phyloP scores from a whole-genome alignment of 2,329 filamentous ascomycete species.

The Lasiodiplodia sp. region DNA sequence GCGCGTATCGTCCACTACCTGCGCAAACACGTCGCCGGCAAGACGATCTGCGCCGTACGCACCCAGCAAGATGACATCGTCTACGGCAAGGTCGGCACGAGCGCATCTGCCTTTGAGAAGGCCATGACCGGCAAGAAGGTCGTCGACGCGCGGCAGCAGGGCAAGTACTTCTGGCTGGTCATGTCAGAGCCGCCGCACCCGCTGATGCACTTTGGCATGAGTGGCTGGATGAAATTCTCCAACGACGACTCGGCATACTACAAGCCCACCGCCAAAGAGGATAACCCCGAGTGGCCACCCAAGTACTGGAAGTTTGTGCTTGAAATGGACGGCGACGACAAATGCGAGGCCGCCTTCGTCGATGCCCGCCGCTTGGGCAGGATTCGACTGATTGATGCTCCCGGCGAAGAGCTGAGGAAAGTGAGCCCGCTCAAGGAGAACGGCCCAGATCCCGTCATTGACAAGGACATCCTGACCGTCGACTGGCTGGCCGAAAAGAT shows the following conservation, averaged over 20 bases:
- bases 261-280: constrained; percentile 65
- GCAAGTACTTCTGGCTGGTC: constrained; percentile 96
- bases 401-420: constrained; percentile 76
- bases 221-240: constrained; percentile 86
- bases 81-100: constrained; percentile 90
- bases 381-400: constrained; percentile 82
- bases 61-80: constrained; percentile 83
- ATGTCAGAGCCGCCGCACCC: constrained; percentile 81
- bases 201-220: constrained; percentile 82
- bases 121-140: constrained; percentile 79
- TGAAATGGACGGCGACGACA: constrained; percentile 68
- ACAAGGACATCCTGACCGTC: constrained; percentile 77
- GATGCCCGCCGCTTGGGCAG: constrained; percentile 82
- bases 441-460: constrained; percentile 89
- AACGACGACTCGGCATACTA: constrained; percentile 82
- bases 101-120: constrained; percentile 74
- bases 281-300: constrained; percentile 80
- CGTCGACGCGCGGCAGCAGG: constrained; percentile 78
- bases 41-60: constrained; percentile 73
- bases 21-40: constrained; percentile 81
- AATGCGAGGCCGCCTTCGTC: constrained; percentile 77
- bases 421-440: constrained; percentile 85
- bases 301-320: constrained; percentile 88
- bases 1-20: constrained; percentile 88
- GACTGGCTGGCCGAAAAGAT: constrained; percentile 77